These are phyloP conservation scores for Ogataea degrootiae DNA, from an alignment of 805 yeast species.

Conservation along the genomic window DNA sequence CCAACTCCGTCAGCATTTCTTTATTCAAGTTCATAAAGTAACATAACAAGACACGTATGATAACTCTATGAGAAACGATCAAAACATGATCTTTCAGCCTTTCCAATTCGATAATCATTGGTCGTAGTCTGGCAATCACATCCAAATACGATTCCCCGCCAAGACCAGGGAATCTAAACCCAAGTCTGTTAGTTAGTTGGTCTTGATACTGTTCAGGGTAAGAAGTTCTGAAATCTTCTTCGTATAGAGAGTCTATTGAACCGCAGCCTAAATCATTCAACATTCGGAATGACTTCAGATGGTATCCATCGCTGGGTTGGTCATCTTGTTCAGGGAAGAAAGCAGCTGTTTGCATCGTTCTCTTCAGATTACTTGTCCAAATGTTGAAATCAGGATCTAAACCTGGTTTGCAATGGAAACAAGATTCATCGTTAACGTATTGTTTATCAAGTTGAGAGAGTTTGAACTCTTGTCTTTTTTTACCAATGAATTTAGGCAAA, in stretches of 20 bases:
- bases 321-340: conserved; percentile 25
- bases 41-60: conserved; percentile 31
- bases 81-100: conserved; percentile 32
- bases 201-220: conserved; percentile 26
- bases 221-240: conserved; percentile 24
- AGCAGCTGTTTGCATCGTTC: conserved; percentile 30
- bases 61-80: conserved; percentile 32
- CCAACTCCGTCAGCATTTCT: conserved; percentile 34
- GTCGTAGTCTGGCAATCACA: conserved; percentile 31
- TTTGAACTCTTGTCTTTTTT: conserved; percentile 32
- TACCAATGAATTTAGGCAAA: conserved; percentile 30
- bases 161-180: conserved; percentile 32
- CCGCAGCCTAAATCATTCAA: conserved; percentile 34
- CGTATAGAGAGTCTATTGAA: conserved; percentile 28
- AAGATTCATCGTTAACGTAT: conserved; percentile 27
- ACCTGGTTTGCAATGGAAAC: conserved; percentile 13
- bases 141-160: conserved; percentile 37
- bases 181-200: conserved; percentile 27
- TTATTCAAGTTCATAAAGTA: conserved; percentile 33
- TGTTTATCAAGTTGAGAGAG: conserved; percentile 29
- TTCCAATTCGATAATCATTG: conserved; percentile 33
- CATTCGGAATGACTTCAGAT: conserved; percentile 29
- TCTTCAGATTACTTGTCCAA: conserved; percentile 31
- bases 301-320: conserved; percentile 15
- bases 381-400: conserved; percentile 28